phyloP scores from a whole-genome alignment of 805 yeast genomes.

The Nakazawaea pomicola region DNA sequence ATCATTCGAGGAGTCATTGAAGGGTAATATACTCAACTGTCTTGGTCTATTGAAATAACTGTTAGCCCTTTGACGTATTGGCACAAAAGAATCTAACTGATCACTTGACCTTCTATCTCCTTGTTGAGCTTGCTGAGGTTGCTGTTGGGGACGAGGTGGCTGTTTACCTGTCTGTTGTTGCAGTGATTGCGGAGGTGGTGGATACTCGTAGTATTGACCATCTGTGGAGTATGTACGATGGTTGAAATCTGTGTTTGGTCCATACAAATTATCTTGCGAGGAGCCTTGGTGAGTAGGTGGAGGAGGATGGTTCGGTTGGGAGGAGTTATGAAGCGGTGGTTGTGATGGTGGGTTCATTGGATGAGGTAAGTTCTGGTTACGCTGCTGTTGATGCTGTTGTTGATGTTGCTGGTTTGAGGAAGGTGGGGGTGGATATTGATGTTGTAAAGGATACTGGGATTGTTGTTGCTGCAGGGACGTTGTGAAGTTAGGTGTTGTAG shows the following conservation, averaged over 20 bases:
- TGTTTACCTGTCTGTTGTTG: background rate
- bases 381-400: slow-evolving; percentile 3
- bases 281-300: background rate
- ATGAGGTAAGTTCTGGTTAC: slow-evolving; percentile 3
- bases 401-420: slow-evolving; percentile 1
- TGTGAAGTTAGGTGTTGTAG: slow-evolving; percentile 4
- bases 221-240: slow-evolving; percentile 9
- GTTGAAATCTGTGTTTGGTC: slow-evolving; percentile 2
- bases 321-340: slow-evolving; percentile 1
- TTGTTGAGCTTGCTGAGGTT: no score
- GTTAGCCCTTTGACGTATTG: slow-evolving; percentile 25
- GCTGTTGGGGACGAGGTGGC: slow-evolving; percentile 1
- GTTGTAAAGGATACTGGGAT: background rate
- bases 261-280: slow-evolving; percentile 1
- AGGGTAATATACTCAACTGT: slow-evolving; percentile 26
- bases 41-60: slow-evolving; percentile 24
- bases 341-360: slow-evolving; percentile 11
- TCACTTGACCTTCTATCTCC: slow-evolving; percentile 44
- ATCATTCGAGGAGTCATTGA: slow-evolving; percentile 23
- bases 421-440: background rate
- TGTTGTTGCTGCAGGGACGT: slow-evolving; percentile 1
- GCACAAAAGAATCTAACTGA: slow-evolving; percentile 43
- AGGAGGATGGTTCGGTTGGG: background rate
- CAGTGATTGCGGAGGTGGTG: background rate
- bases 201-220: slow-evolving; percentile 8